Evolutionary conservation across 345 rosid species (phyloP).

Genomic region (Bretschneidera sinensis): DNA sequence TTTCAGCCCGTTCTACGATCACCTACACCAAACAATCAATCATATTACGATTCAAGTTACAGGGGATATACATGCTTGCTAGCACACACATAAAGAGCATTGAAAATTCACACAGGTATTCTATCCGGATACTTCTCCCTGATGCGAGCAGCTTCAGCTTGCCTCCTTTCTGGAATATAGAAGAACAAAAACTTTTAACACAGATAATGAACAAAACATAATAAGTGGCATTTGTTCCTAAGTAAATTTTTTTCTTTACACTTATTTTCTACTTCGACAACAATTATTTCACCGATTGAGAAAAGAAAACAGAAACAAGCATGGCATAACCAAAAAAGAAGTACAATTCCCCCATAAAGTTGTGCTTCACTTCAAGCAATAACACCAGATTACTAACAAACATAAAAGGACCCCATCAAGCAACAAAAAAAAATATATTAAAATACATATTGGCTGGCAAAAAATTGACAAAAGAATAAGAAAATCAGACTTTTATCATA

Average conservation of each 20-base stretch:
- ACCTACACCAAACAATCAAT: conserved; percentile 41
- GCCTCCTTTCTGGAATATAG: conserved; percentile 74
- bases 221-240: background rate
- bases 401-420: too few relatives aligned
- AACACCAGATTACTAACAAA: too few relatives aligned
- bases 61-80: background rate
- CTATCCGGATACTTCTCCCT: conserved; percentile 95
- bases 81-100: background rate
- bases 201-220: background rate
- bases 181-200: conserved; percentile 4
- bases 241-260: background rate
- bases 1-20: conserved; percentile 91
- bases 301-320: background rate
- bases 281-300: background rate
- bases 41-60: background rate
- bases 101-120: conserved; percentile 60
- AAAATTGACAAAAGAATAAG: too few relatives aligned
- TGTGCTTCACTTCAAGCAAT: too few relatives aligned
- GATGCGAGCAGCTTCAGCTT: conserved; percentile 89
- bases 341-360: too few relatives aligned
- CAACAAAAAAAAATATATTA: too few relatives aligned
- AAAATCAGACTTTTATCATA: too few relatives aligned
- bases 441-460: too few relatives aligned
- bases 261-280: background rate
- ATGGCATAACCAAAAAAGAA: background rate